A percentile compares a stretch with the other conserved stretches of the same genome.
phyloP scores from a whole-genome alignment of 225 moss, liverwort and hornwort genomes.

The Straminergon stramineum region DNA sequence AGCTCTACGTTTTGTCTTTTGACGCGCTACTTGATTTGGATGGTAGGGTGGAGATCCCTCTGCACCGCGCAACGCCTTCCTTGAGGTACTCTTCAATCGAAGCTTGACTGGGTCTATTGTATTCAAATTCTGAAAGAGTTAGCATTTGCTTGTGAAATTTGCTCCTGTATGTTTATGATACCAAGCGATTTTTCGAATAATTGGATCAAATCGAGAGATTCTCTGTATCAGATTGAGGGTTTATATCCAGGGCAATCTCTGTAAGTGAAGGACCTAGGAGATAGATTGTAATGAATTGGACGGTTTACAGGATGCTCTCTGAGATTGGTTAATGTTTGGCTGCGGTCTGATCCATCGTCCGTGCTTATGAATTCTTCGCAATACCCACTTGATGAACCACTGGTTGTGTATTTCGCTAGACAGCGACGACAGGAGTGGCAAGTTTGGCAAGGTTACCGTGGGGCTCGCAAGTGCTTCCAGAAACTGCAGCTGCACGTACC shows the following conservation, averaged over 20 bases:
- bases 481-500: conserved; percentile 47
- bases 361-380: background rate
- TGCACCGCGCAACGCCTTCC: conserved; percentile 66
- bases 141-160: background rate
- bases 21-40: background rate
- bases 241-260: background rate
- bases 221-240: background rate
- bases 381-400: background rate
- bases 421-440: conserved; percentile 81
- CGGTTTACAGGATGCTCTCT: background rate
- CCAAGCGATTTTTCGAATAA: background rate
- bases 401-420: conserved; percentile 24
- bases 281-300: background rate
- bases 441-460: conserved; percentile 92
- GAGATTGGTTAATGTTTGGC: background rate
- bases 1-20: background rate
- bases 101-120: background rate
- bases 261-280: background rate
- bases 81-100: conserved; percentile 44
- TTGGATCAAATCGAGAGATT: background rate
- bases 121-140: background rate
- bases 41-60: conserved; percentile 86
- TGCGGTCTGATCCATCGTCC: background rate
- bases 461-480: conserved; percentile 81
- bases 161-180: background rate